Evolutionary conservation across 306 rosid genomes (phyloP), one percentile per base, ranked within the genome.

Genomic region (Acmispon strigosus): DNA sequence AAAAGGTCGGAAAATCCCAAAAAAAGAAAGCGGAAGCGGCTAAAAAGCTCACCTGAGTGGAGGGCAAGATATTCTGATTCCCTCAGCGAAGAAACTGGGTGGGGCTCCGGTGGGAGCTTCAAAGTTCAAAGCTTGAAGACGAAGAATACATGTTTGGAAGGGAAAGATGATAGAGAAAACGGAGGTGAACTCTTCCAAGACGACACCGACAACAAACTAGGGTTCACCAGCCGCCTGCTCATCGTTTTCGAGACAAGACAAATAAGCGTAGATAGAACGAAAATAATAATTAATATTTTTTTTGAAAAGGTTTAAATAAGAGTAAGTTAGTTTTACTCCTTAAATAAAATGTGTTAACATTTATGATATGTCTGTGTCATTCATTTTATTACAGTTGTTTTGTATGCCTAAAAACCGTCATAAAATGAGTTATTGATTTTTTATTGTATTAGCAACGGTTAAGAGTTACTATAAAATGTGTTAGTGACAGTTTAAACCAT

Each of bases 211-310:
- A 74, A 24, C 37, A 51, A 51, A 63, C 34, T 74, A 74, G 78
- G 78, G 72, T 74, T 74, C 78, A 22, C 56, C 36, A 17, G 62
- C 77, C 62, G 77, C n/a, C 67, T 50, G 62, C 51, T 49, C 65
- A 52, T 52, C 62, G n/a, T 39, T 53, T 66, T 34, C 73, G 48
- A 67, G 34, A 36, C 18, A 39, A 53, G 1, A 24, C 74, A 17
- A 16, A 12, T 50, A 50, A 16, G 5, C 49, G 10, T 10, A 42
- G 13, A 42, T 45, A 14, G 19, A 47, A 14, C 2, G 19, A 47
- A 47, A 47, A 5, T n/a, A 47, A 14, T 45, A 6, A 6, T 8
- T 36, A 15, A 49, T 36, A 22, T 22, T n/a, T n/a, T n/a, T n/a
- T n/a, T n/a, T n/a, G n/a, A n/a, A n/a, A n/a, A n/a, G n/a, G n/a